Base-by-base conservation (phyloP, 129 eudicot species). In the Centella asiatica region DNA sequence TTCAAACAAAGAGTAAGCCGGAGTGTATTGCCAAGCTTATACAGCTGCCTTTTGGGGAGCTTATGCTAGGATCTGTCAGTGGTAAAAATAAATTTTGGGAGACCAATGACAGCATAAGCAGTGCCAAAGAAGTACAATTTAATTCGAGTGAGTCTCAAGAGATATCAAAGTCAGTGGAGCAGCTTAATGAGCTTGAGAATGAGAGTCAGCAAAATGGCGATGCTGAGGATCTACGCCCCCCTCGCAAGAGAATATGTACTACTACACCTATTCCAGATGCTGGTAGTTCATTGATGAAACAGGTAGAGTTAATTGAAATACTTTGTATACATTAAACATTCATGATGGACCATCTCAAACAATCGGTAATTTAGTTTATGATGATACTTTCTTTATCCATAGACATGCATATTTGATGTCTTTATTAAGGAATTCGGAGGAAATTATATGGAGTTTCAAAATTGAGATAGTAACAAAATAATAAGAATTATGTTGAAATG, bases 1-100 rank as follows among this genome's bases (percentile, higher is more conserved):
- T 92, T 40, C 79, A 78, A 70, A 81, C 96, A 14, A 92, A 87
- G 80, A 92, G 73, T 57, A 84, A 87, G 78, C 74, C 61, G 49
- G 96, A 92, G 14, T 92, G 98, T 53, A 92, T 92, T 69, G 84
- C 96, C 65, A 88, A 85, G 76, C 95, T 92, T 68, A 72, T 92
- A 45, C 80, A 92, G 58, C 80, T 92, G 32, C 96, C 98, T 32
- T 92, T 92, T 65, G 98, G 98, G 57, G 86, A 92, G 52, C 96
- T 87, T 70, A 92, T 92, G 94, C 65, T 92, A 74, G 88, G 95
- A 64, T 51, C 93, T 64, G 65, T 69, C 52, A 62, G 68, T 32
- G 74, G 69, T 63, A 92, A 65, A 62, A 39, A 40, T 50, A 65
- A 66, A 44, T 39, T 68, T 10, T 59, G 67, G 70, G 90, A 71